These are phyloP conservation scores for Trichoderma parareesei DNA, from an alignment of 495 filamentous ascomycete species.

Conservation along the genomic window DNA sequence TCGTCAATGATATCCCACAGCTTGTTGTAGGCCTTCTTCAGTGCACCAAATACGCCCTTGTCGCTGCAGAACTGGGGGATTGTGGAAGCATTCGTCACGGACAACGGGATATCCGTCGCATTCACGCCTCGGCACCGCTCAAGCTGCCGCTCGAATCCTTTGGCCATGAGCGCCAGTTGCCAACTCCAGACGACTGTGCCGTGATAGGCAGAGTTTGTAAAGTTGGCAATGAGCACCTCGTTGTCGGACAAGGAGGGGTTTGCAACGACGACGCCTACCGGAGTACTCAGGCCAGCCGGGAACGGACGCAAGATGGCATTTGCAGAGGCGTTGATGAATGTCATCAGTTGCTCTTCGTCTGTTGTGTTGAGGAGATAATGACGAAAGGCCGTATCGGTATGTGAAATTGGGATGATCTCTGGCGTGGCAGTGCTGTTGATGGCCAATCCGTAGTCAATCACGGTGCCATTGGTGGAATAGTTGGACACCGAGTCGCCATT, in stretches of 20 bases:
- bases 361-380: slow-evolving; percentile 55
- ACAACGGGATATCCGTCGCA: slow-evolving; percentile 2
- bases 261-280: slow-evolving; percentile 49
- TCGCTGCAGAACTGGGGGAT: slow-evolving; percentile 43
- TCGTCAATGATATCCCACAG: slow-evolving; percentile 41
- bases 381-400: slow-evolving; percentile 58
- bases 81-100: slow-evolving; percentile 12
- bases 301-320: slow-evolving; percentile 49
- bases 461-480: slow-evolving; percentile 38
- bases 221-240: slow-evolving; percentile 42
- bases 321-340: slow-evolving; percentile 47
- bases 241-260: slow-evolving; percentile 53
- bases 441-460: slow-evolving; percentile 45
- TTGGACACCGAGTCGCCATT: neutral
- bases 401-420: slow-evolving; percentile 49
- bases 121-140: slow-evolving; percentile 34
- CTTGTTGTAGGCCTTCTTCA: slow-evolving; percentile 47
- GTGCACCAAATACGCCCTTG: slow-evolving; percentile 35
- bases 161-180: slow-evolving; percentile 58
- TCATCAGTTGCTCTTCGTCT: slow-evolving; percentile 46
- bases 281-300: slow-evolving; percentile 50
- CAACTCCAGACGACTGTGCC: slow-evolving; percentile 61
- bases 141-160: slow-evolving; percentile 42
- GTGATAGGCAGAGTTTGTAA: slow-evolving; percentile 50
- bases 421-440: slow-evolving; percentile 47